Evolutionary conservation across 2,329 filamentous ascomycete genomes (phyloP), one percentile per base, ranked within the genome.

Genomic region (Spiromastix sp.): DNA sequence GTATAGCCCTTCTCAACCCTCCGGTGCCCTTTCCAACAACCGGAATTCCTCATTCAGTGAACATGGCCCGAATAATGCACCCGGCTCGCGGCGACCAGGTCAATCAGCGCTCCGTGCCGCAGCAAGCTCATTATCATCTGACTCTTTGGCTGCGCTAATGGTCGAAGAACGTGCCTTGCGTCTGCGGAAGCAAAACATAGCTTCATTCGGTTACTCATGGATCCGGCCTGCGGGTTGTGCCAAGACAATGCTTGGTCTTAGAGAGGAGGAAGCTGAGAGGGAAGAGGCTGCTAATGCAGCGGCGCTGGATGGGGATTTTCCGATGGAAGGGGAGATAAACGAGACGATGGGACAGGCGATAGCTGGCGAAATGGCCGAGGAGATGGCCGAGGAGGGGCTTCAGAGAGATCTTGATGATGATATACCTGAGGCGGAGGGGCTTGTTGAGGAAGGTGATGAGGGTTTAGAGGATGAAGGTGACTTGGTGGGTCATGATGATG

Each of bases 221-320:
- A 79, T 98, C 37, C 83, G 81, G 39, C 91, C 91, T 0, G 86
- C 85, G 0, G 91, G 89, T 5, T 72, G 94, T 37, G 59, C 77
- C 38, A 98, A 96, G 68, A 94, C 89, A 1, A 75, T 94, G 40
- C 80, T 93, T 54, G 86, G 93, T 43, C 75, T 86, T 62, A 79
- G 82, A 27, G 91, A 98, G 60, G 91, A 98, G 64, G 77, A 80
- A 46, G 74, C 82, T 8, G 91, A 98, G 64, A 74, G 83, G 37
- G 81, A 89, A 54, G 91, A 98, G 59, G 83, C 87, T 41, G 78
- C 83, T 51, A 74, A 81, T 2, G 64, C 85, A 4, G 75, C 80
- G 38, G 62, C 84, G 8, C 75, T 80, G 33, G 60, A 53, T 28
- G 57, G 45, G 11, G 67, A 63, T 11, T 61, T 56, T 40, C 58